phyloP scores from a whole-genome alignment of 2,329 filamentous ascomycete genomes.

The Sporothrix inflata region DNA sequence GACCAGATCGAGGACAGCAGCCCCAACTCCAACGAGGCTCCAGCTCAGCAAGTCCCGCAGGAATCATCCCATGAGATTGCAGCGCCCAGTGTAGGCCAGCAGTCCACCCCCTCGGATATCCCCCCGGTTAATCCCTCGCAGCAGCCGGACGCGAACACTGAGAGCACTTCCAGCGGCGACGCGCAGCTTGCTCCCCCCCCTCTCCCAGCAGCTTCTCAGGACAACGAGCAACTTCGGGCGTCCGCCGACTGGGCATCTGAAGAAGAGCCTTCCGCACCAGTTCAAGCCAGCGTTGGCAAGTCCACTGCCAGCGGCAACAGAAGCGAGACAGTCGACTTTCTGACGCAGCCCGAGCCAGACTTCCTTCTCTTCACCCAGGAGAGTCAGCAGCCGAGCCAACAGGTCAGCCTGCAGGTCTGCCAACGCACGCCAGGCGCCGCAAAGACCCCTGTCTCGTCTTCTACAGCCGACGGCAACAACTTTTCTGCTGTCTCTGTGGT shows the following conservation, averaged over 20 bases:
- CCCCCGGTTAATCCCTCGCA: neutral
- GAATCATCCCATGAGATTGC: neutral
- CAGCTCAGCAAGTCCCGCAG: neutral
- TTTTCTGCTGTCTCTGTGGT: slow-evolving; percentile 23
- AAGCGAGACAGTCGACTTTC: slow-evolving; percentile 23
- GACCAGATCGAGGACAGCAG: neutral
- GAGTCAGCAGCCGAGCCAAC: neutral
- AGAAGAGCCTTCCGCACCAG: neutral
- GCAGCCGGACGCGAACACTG: neutral
- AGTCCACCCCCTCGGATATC: neutral
- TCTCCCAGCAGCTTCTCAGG: neutral
- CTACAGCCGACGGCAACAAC: neutral
- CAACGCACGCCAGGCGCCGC: neutral
- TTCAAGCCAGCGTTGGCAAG: neutral
- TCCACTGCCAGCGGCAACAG: neutral
- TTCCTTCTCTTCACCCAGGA: slow-evolving; percentile 25
- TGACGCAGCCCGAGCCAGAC: slow-evolving; percentile 31
- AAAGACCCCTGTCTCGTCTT: neutral
- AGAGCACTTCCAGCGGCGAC: slow-evolving; percentile 7
- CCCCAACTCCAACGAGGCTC: neutral
- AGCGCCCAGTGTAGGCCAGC: neutral
- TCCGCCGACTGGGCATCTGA: slow-evolving; percentile 26
- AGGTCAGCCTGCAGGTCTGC: neutral
- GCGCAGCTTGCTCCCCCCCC: neutral
- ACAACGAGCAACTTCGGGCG: slow-evolving; percentile 16